Percentiles rank a stretch among this genome's conserved stretches.
Conservation (phyloP, 768 basidiomycete genomes). For the Bullera alba region DNA sequence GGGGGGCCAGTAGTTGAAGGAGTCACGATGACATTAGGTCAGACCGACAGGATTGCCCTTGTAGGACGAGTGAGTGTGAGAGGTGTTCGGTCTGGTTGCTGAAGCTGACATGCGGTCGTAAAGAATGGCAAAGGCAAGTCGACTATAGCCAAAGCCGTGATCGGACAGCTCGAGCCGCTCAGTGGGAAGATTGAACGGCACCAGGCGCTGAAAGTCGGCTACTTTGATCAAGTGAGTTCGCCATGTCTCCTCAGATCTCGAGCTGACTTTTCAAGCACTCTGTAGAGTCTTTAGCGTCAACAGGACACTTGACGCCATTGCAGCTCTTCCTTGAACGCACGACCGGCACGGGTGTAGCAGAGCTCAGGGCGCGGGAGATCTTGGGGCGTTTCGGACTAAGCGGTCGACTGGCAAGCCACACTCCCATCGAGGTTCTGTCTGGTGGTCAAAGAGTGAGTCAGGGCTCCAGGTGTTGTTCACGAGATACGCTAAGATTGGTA, state of each 20-base stretch:
- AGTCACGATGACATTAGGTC: slow-evolving; percentile 48
- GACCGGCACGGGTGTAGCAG: not conserved
- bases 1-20: slow-evolving; percentile 13
- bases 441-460: slow-evolving; percentile 54
- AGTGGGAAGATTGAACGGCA: slow-evolving; percentile 54
- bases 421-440: slow-evolving; percentile 51
- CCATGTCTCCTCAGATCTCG: not conserved
- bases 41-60: slow-evolving; percentile 48
- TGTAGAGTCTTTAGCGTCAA: slow-evolving; percentile 48
- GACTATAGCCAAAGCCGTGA: slow-evolving; percentile 51
- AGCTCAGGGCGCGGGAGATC: slow-evolving; percentile 46
- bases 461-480: not conserved
- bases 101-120: not conserved
- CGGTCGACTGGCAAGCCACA: slow-evolving; percentile 49
- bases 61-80: slow-evolving; percentile 47
- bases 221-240: slow-evolving; percentile 53
- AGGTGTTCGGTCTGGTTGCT: not conserved
- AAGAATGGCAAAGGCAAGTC: slow-evolving; percentile 57
- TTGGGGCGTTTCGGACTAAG: slow-evolving; percentile 51
- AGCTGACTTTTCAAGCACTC: slow-evolving; percentile 45
- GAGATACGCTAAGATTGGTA: slow-evolving; percentile 25
- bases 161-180: slow-evolving; percentile 47
- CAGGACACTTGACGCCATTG: not conserved
- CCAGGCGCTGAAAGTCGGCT: slow-evolving; percentile 55
- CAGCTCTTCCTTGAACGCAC: not conserved